phyloP scores from a whole-genome alignment of 2,329 filamentous ascomycete genomes.

The Emergomyces africanus region DNA sequence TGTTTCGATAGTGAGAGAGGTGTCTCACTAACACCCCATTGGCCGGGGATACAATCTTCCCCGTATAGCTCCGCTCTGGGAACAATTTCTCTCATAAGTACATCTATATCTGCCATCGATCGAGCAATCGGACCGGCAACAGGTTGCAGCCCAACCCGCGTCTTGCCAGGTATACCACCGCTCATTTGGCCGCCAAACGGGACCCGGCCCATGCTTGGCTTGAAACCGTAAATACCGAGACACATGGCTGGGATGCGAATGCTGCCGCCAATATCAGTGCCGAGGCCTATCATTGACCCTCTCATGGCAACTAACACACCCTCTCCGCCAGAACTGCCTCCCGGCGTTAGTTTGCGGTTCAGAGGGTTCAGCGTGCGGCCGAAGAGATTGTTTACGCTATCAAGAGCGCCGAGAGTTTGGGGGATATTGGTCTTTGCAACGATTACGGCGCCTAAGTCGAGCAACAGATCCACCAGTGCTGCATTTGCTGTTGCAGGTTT shows the following conservation, averaged over 20 bases:
- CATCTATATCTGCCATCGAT: slow-evolving; percentile 27
- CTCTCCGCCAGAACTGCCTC: slow-evolving; percentile 55
- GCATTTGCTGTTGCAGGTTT: slow-evolving; percentile 46
- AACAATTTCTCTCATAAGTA: slow-evolving; percentile 41
- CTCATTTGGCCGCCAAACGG: slow-evolving; percentile 41
- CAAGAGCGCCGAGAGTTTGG: slow-evolving; percentile 42
- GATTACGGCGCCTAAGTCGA: slow-evolving; percentile 50
- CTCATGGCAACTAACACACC: slow-evolving; percentile 46
- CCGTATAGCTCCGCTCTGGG: slow-evolving; percentile 42
- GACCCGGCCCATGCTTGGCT: slow-evolving; percentile 35
- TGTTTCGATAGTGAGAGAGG: slow-evolving; percentile 7
- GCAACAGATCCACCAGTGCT: slow-evolving; percentile 45
- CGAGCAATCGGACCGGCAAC: slow-evolving; percentile 32
- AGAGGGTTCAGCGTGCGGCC: slow-evolving; percentile 51
- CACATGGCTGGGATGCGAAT: slow-evolving; percentile 39
- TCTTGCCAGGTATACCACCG: slow-evolving; percentile 34
- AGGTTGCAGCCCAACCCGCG: slow-evolving; percentile 39
- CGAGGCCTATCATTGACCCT: slow-evolving; percentile 47
- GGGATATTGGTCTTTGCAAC: slow-evolving; percentile 61
- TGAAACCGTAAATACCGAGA: slow-evolving; percentile 40
- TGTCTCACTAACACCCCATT: slow-evolving; percentile 23
- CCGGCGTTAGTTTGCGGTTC: slow-evolving; percentile 47
- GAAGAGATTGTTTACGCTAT: slow-evolving; percentile 49
- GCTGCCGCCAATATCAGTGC: slow-evolving; percentile 46
- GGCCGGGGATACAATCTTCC: slow-evolving; percentile 31